phyloP scores from a whole-genome alignment of 208 protist genomes.

The Crithidia sp. region DNA sequence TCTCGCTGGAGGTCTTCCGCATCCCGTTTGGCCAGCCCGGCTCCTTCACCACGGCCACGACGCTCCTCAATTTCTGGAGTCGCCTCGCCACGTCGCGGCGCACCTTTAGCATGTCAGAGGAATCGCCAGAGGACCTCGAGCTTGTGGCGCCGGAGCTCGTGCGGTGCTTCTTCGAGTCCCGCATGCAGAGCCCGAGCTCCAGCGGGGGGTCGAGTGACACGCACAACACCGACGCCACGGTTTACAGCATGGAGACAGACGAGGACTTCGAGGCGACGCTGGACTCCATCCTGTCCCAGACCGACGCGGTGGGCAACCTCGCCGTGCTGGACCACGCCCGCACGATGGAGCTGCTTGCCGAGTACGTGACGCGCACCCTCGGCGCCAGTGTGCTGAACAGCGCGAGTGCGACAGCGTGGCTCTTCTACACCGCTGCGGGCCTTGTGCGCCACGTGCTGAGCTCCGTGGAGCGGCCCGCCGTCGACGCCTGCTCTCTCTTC shows the following conservation, averaged over 20 bases:
- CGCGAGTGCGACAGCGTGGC: slow-evolving; percentile 69
- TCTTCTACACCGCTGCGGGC: slow-evolving; percentile 76
- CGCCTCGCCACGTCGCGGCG: slow-evolving; percentile 64
- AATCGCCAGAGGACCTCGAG: slow-evolving; percentile 52
- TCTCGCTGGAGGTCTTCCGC: slow-evolving; percentile 72
- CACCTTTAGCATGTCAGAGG: slow-evolving; percentile 51
- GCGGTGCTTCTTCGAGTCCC: slow-evolving; percentile 57
- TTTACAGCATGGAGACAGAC: slow-evolving; percentile 29
- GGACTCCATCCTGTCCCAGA: slow-evolving; percentile 64
- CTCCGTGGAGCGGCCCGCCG: slow-evolving; percentile 45
- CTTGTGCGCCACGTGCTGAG: slow-evolving; percentile 59
- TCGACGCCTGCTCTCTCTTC: slow-evolving; percentile 59
- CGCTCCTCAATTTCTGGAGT: slow-evolving; percentile 74
- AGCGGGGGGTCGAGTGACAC: slow-evolving; percentile 1
- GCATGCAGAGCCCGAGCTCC: slow-evolving; percentile 25
- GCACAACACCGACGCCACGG: slow-evolving; percentile 18
- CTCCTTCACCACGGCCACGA: slow-evolving; percentile 69
- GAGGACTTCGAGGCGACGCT: slow-evolving; percentile 56
- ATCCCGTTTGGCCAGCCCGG: slow-evolving; percentile 76
- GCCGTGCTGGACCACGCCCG: slow-evolving; percentile 46
- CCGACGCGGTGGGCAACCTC: slow-evolving; percentile 51
- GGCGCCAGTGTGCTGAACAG: slow-evolving; percentile 60
- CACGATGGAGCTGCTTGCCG: slow-evolving; percentile 59
- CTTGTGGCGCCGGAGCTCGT: slow-evolving; percentile 48
- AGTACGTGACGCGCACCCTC: slow-evolving; percentile 52